Percentiles rank a stretch among this genome's conserved stretches.
Conservation (phyloP, 495 filamentous ascomycete species). For the Usnea hakonensis region DNA sequence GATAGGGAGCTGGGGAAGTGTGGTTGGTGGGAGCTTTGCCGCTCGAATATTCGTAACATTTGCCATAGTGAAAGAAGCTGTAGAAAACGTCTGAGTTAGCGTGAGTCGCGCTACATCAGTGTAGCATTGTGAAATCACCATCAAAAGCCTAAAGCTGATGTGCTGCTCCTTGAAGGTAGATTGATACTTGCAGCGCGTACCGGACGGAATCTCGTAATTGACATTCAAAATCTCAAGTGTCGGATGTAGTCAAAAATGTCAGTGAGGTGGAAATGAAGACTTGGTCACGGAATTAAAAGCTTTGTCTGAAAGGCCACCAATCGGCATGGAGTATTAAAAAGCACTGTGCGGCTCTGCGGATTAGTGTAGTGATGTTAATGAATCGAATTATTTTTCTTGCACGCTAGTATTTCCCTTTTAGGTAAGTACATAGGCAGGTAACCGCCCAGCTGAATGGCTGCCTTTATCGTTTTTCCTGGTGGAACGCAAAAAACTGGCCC, state of each 20-base stretch:
- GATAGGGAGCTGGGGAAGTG: conserved; percentile 9
- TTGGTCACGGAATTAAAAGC: neutral
- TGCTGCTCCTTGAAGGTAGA: neutral
- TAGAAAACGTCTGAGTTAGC: neutral
- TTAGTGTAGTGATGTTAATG: too few relatives aligned
- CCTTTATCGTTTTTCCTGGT: neutral
- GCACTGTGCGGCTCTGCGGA: neutral
- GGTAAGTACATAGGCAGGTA: too few relatives aligned
- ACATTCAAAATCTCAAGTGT: neutral
- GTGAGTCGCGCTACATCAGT: neutral
- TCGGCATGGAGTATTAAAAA: neutral
- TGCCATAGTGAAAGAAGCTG: neutral
- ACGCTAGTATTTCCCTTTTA: too few relatives aligned
- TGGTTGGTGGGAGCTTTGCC: conserved; percentile 6
- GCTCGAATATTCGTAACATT: conserved; percentile 9
- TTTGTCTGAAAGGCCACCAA: neutral
- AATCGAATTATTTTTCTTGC: too few relatives aligned
- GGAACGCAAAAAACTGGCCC: neutral
- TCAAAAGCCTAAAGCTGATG: neutral
- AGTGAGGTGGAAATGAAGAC: neutral
- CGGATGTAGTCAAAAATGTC: neutral
- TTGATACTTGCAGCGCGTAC: neutral
- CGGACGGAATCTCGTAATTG: neutral
- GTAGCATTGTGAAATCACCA: too few relatives aligned
- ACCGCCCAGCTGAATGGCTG: neutral